Conservation (phyloP, 2,329 filamentous ascomycete species). For the Aspergillus nomiae region DNA sequence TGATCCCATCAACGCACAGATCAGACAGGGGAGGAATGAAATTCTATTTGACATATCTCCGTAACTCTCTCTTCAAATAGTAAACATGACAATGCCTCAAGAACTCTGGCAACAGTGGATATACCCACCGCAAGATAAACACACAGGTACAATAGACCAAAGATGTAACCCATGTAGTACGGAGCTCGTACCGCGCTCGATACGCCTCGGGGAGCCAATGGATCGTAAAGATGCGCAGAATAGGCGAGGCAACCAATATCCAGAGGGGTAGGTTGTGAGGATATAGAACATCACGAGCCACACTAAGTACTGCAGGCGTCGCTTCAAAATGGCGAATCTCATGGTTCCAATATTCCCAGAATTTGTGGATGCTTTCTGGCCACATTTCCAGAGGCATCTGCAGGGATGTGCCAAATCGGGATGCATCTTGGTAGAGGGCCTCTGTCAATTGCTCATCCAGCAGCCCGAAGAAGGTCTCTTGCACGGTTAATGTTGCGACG, state of each 20-base stretch:
- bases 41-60: neutral
- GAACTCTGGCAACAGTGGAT: neutral
- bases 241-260: neutral
- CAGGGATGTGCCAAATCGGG: neutral
- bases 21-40: too few relatives aligned
- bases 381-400: neutral
- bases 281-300: neutral
- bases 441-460: neutral
- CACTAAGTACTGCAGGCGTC: neutral
- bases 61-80: neutral
- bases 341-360: neutral
- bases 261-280: neutral
- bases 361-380: neutral
- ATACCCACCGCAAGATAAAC: neutral
- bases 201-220: neutral
- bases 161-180: neutral
- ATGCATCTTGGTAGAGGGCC: neutral
- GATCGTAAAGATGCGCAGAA: neutral
- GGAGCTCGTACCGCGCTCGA: neutral
- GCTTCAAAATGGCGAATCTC: neutral
- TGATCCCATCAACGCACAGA: too few relatives aligned
- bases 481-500: neutral
- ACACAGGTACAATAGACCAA: neutral
- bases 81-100: neutral
- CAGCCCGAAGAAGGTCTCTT: neutral